phyloP scores from a whole-genome alignment of 768 basidiomycete species.

The Leccinum fibrillosum region DNA sequence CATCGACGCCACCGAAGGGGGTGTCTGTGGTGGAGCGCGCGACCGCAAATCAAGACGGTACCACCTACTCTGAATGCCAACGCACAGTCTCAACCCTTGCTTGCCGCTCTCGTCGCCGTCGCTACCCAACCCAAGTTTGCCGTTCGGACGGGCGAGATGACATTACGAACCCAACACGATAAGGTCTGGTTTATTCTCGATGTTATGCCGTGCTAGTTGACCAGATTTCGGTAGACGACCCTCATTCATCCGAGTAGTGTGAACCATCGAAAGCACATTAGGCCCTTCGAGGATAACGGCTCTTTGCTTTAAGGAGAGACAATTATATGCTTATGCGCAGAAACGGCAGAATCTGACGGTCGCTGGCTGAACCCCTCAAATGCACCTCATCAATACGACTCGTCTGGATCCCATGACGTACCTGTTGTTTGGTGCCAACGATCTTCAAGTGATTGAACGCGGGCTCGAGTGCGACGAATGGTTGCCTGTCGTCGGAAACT shows the following conservation, averaged over 20 bases:
- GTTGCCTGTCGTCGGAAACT: constrained; percentile 77
- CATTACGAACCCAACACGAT: constrained; percentile 73
- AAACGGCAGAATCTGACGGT: constrained; percentile 74
- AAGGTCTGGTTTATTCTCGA: constrained; percentile 51
- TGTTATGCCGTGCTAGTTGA: constrained; percentile 11
- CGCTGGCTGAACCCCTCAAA: constrained; percentile 49
- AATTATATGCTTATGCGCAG: constrained; percentile 79
- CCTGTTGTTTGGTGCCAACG: constrained; percentile 86
- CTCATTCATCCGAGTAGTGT: constrained; percentile 87
- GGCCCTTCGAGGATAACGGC: constrained; percentile 18
- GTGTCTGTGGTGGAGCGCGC: constrained; percentile 32
- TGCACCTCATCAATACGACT: constrained; percentile 75
- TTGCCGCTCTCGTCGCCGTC: constrained; percentile 80
- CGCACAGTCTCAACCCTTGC: constrained; percentile 67
- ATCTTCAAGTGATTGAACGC: constrained; percentile 61
- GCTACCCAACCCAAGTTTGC: constrained; percentile 92
- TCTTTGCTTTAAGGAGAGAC: constrained; percentile 44
- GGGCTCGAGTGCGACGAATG: constrained; percentile 89
- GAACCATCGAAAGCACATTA: constrained; percentile 61
- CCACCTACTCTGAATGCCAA: constrained; percentile 71
- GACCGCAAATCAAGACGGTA: constrained; percentile 40
- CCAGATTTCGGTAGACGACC: constrained; percentile 44
- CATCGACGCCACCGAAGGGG: constrained; percentile 77
- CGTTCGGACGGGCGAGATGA: constrained; percentile 64
- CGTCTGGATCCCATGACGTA: constrained; percentile 86